phyloP scores from a whole-genome alignment of 345 rosid genomes.

The Schrenkiella parvula region DNA sequence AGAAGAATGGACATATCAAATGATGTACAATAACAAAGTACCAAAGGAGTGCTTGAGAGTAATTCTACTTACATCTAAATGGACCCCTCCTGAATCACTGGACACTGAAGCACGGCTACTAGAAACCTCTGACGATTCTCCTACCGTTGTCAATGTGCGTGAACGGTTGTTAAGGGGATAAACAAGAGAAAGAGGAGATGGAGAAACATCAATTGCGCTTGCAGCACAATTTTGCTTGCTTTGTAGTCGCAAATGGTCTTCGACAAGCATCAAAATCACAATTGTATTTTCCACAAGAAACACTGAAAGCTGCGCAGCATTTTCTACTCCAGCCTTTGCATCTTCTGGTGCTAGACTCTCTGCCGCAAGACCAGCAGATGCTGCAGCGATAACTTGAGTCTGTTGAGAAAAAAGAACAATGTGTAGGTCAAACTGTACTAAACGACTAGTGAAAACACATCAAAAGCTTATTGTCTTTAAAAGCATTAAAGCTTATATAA shows the following conservation, averaged over 20 bases:
- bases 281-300: slow-evolving; percentile 95
- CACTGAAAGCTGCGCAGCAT: slow-evolving; percentile 92
- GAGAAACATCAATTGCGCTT: slow-evolving; percentile 44
- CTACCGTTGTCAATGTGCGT: slow-evolving; percentile 34
- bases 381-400: slow-evolving; percentile 98
- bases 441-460: neutral
- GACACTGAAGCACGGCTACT: slow-evolving; percentile 57
- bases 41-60: slow-evolving; percentile 4
- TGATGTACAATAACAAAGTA: neutral
- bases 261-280: slow-evolving; percentile 96
- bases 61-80: slow-evolving; percentile 73
- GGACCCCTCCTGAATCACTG: slow-evolving; percentile 65
- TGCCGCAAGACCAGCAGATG: slow-evolving; percentile 95
- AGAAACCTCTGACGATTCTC: slow-evolving; percentile 52
- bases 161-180: slow-evolving; percentile 49
- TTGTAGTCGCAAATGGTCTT: slow-evolving; percentile 92
- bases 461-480: slow-evolving; percentile 5
- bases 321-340: slow-evolving; percentile 80
- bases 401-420: slow-evolving; percentile 39
- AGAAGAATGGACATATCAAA: neutral
- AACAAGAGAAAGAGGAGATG: slow-evolving; percentile 77
- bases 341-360: slow-evolving; percentile 81
- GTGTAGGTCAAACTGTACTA: slow-evolving; percentile 10
- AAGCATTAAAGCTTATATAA: neutral
- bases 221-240: slow-evolving; percentile 80